Evolutionary conservation across 352 stramenopile species (phyloP), one percentile per base, ranked within the genome.

Genomic region (Phytophthora citrophthora): DNA sequence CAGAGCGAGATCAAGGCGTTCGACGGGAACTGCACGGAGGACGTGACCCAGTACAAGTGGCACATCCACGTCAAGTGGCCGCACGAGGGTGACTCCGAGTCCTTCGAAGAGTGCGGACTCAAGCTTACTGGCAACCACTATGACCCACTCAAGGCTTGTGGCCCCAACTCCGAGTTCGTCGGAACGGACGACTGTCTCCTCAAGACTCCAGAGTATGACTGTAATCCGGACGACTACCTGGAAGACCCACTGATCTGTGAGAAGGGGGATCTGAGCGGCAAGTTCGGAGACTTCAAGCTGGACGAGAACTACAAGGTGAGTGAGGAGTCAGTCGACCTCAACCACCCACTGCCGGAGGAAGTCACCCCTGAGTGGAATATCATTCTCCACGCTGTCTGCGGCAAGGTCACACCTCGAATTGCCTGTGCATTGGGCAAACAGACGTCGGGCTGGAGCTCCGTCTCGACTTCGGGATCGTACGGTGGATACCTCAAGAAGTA

Each of bases 31-130:
- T 87, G 78, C 68, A 71, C 61, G 0, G 60, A 58, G 27, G 41
- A 67, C 0, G 61, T 81, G 24, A 76, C 61, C 3, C 52, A 68
- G 34, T 88, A 78, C 66, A 73, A 83, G 59, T 85, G 78, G 78
- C 75, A 83, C 64, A 88, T 85, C 61, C 73, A 85, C 61, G 69
- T 76, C 64, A 82, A 83, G 56, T 88, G 76, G 73, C 55, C 53
- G 26, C 56, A 70, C 51, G 52, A 56, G 4, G 45, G 53, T 23
- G 53, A 70, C 20, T 79, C 69, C 12, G 73, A 69, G 16, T 81
- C 72, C 43, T 71, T 88, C 46, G 27, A 57, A 16, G 62, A 84
- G 45, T 90, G 81, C 49, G 57, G 39, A 1, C 62, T 85, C 54
- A 18, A 34, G 0, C 18, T 70, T 26, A 79, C 73, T 0, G 77